Base-by-base conservation (phyloP, 768 basidiomycete genomes). In the Naematelia encephala region DNA sequence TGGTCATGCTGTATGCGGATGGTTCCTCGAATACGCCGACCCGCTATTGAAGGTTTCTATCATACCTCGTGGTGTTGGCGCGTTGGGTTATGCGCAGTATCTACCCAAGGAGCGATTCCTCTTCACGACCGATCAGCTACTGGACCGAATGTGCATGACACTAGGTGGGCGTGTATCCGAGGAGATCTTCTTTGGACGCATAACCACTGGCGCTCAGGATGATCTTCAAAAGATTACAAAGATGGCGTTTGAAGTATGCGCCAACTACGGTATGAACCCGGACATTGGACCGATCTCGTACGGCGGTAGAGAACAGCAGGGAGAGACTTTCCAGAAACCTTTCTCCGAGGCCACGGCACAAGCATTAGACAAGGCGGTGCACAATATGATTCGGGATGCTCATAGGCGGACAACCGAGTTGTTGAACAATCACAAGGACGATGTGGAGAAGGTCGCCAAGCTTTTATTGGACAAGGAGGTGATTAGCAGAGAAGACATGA, bases 291-390 rank as follows among this genome's bases (percentile, higher is more conserved):
- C 96, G 1, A 90, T 99, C 62, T 93, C 90, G 68, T 99, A 98
- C 72, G 91, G 92, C 51, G 89, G 89, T n/a, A 82, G 86, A 48
- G 84, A 90, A 64, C 87, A 86, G 25, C 82, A 89, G 46, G 86
- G 86, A 45, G 91, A 94, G 74, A 81, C 84, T 53, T 94, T 91
- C 87, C 90, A 90, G 53, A 99, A 99, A 76, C 96, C 94, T 4
- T 99, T 98, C 82, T 91, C 90, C 68, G 96, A 99, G 82, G 90
- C 89, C 78, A 98, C 96, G 0, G 90, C 88, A 1, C 89, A 98
- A 80, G 88, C 92, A 82, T 80, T 98, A 14, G 96, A 99, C 51
- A 67, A 68, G 46, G 77, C 73, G 25, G 93, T 98, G 21, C 87
- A 91, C 73, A 92, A 90, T 81, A 96, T 98, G 92, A 92, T 97